phyloP scores from a whole-genome alignment of 2,329 filamentous ascomycete genomes.

The Paraphaeosphaeria sporulosa region DNA sequence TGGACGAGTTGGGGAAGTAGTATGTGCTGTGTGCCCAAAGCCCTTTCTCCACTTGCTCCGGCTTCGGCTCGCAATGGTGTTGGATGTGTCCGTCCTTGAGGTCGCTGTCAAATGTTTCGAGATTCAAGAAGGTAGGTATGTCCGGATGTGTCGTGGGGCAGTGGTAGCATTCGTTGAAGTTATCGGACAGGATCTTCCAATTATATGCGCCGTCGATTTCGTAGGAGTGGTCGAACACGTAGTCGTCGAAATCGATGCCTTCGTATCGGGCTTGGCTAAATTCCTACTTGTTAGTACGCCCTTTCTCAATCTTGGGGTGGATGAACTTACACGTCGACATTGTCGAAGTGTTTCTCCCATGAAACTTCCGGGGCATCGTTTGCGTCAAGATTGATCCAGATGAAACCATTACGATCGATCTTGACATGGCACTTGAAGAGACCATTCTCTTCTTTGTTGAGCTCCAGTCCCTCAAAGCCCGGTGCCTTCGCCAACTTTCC shows the following conservation, averaged over 20 bases:
- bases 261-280: constrained; percentile 27
- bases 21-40: constrained; percentile 35
- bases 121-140: constrained; percentile 63
- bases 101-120: constrained; percentile 57
- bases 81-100: constrained; percentile 35
- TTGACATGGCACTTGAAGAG: constrained; percentile 40
- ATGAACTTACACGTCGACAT: constrained; percentile 25
- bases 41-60: constrained; percentile 27
- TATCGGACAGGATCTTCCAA: constrained; percentile 54
- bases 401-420: constrained; percentile 37
- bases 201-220: constrained; percentile 34
- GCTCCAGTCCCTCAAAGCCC: constrained; percentile 42
- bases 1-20: constrained; percentile 36
- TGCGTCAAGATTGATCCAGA: constrained; percentile 44
- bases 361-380: constrained; percentile 23
- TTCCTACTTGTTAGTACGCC: not conserved
- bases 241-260: constrained; percentile 29
- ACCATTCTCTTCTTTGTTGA: constrained; percentile 38
- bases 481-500: constrained; percentile 54
- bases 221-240: constrained; percentile 34
- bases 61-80: constrained; percentile 30
- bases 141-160: constrained; percentile 66
- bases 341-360: constrained; percentile 31
- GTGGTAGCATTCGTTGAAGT: constrained; percentile 73
- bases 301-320: not conserved